Evolutionary conservation across 129 eudicot species (phyloP).

Genomic region (Centella asiatica): DNA sequence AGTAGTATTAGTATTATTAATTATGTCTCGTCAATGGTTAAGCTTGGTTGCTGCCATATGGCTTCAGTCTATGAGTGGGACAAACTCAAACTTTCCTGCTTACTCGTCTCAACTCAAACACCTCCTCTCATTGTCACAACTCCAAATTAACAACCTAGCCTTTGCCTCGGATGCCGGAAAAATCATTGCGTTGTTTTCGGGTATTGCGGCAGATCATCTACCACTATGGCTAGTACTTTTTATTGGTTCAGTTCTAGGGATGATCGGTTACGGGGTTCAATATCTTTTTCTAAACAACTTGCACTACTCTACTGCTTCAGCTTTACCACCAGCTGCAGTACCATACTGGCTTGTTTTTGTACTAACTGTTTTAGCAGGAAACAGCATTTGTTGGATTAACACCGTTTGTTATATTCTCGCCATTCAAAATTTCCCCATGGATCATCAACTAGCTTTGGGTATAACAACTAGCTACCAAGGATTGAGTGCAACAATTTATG

Average conservation of each 20-base stretch:
- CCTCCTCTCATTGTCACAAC: slow-evolving; percentile 65
- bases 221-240: slow-evolving; percentile 78
- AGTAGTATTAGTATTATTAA: too few species aligned
- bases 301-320: slow-evolving; percentile 26
- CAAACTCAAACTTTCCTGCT: slow-evolving; percentile 80
- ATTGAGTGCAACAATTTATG: slow-evolving; percentile 60
- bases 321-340: too few species aligned
- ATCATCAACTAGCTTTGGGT: slow-evolving; percentile 60
- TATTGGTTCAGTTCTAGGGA: slow-evolving; percentile 59
- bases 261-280: slow-evolving; percentile 67
- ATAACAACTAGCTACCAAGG: slow-evolving; percentile 75
- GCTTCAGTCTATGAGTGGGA: slow-evolving; percentile 79
- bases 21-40: slow-evolving; percentile 71
- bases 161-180: slow-evolving; percentile 93
- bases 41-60: slow-evolving; percentile 66
- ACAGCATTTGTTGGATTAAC: slow-evolving; percentile 89
- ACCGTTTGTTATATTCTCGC: slow-evolving; percentile 67
- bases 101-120: slow-evolving; percentile 79
- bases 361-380: slow-evolving; percentile 67
- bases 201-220: slow-evolving; percentile 53
- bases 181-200: slow-evolving; percentile 67
- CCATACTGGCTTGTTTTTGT: slow-evolving; percentile 49
- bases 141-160: slow-evolving; percentile 87
- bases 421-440: slow-evolving; percentile 65
- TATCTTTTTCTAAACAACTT: slow-evolving; percentile 43